These are phyloP conservation scores for Colletotrichum lindemuthianum DNA, from an alignment of 2,329 filamentous ascomycete species.

Conservation along the genomic window DNA sequence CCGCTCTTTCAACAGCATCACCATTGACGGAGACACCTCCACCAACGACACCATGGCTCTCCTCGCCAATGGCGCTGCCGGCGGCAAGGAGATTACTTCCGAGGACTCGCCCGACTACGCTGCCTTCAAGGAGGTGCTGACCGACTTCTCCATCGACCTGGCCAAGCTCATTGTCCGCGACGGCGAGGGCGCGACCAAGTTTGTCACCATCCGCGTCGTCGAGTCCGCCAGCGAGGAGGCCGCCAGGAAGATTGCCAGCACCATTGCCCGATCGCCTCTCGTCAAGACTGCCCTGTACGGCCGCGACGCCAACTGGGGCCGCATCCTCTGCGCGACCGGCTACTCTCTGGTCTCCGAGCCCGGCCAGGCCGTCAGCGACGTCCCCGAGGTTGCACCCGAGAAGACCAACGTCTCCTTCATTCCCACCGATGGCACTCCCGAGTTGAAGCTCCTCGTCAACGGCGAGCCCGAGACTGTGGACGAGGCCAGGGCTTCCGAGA, in stretches of 20 bases:
- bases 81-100: conserved; percentile 70
- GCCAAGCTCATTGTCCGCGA: conserved; percentile 95
- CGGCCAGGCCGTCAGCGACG: conserved; percentile 65
- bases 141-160: conserved; percentile 81
- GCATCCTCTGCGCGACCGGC: conserved; percentile 93
- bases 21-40: conserved; percentile 95
- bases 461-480: conserved; percentile 85
- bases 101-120: conserved; percentile 69
- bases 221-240: conserved; percentile 76
- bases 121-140: conserved; percentile 77
- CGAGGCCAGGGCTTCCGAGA: conserved; percentile 79
- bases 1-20: conserved; percentile 95
- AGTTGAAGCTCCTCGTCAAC: conserved; percentile 80
- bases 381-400: conserved; percentile 72
- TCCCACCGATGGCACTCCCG: conserved; percentile 78
- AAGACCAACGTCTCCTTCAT: conserved; percentile 83
- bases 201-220: conserved; percentile 88
- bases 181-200: conserved; percentile 97
- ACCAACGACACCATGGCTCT: conserved; percentile 97
- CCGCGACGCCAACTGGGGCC: conserved; percentile 98
- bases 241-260: conserved; percentile 82
- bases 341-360: conserved; percentile 75
- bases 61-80: conserved; percentile 94
- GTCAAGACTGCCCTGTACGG: conserved; percentile 98
- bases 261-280: conserved; percentile 89